Evolutionary conservation across 129 eudicot genomes (phyloP), one percentile per base, ranked within the genome.

Genomic region (Tagetes erecta): DNA sequence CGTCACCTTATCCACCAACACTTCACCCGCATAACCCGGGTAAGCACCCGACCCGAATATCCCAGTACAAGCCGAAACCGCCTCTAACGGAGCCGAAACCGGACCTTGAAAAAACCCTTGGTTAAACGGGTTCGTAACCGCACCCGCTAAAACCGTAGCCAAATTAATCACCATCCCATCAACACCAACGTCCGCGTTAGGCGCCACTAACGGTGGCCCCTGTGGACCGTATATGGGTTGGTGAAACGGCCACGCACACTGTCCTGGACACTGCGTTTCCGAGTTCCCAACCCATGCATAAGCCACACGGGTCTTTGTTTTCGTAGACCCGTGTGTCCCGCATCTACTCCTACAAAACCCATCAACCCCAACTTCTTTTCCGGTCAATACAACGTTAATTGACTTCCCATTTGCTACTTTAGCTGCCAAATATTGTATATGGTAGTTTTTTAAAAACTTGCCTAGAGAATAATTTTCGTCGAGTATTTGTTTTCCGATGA

Each of bases 221-320:
- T 91, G 97, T 0, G 97, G 97, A 38, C 97, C 97, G 64, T 91
- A 91, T n/a, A 91, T 64, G 31, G 95, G 97, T 70, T 84, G 91
- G 45, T 91, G 91, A 73, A 91, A 91, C n/a, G 97, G 97, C 96
- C 96, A 90, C 3, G 96, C 96, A 47, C 96, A 90, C 80, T 87
- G 88, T 5, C 96, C 96, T 13, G 97, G 81, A 14, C 97, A 87
- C 75, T 87, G 97, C 2, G 85, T 84, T 60, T 75, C 97, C 46
- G 97, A 72, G 69, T 91, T 84, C 0, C 95, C 97, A 0, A 91
- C 95, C 97, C 97, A 91, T 0, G 87, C 90, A 37, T 85, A 91
- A 8, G 91, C 85, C 11, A 81, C 77, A 10, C 86, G 80, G 33
- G 64, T 41, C 45, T 70, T 65, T 2, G 73, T 87, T 3, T 81